Percentiles rank a stretch among this genome's conserved stretches.
Evolutionary conservation across 2,329 filamentous ascomycete species (phyloP).

Genomic region (Fusarium heterosporum): DNA sequence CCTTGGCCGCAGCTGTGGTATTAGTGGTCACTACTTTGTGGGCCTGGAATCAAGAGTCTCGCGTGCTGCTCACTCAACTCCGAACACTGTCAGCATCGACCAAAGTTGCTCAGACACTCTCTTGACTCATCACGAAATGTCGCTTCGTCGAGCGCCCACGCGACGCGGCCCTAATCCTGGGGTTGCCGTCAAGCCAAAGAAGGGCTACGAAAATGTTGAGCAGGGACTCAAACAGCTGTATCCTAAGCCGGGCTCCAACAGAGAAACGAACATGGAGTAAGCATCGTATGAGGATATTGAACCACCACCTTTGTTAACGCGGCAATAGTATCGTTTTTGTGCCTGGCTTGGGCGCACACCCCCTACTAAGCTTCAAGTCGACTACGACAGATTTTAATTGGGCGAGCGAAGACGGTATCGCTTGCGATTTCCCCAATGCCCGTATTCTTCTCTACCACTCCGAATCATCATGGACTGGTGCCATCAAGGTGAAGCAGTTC

Average conservation of each 20-base stretch:
- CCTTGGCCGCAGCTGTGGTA: background rate
- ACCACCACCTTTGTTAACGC: background rate
- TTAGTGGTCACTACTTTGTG: background rate
- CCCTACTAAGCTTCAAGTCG: constrained; percentile 56
- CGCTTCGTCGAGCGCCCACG: constrained; percentile 26
- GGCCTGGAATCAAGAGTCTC: background rate
- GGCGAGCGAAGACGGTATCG: constrained; percentile 50
- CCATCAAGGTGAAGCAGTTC: constrained; percentile 57
- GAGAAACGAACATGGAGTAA: constrained; percentile 53
- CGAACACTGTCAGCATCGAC: constrained; percentile 1
- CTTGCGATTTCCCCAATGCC: constrained; percentile 55
- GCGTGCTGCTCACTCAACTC: background rate
- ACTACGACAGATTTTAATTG: constrained; percentile 55
- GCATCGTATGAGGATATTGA: background rate
- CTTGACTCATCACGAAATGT: constrained; percentile 11
- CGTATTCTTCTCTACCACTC: constrained; percentile 57
- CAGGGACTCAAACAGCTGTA: constrained; percentile 56
- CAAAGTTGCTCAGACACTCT: background rate
- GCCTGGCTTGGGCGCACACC: constrained; percentile 55
- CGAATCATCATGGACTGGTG: constrained; percentile 56
- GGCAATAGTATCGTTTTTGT: constrained; percentile 55
- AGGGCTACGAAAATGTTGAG: constrained; percentile 52
- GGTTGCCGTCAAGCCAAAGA: constrained; percentile 45
- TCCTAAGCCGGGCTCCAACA: constrained; percentile 45
- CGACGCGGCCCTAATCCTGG: constrained; percentile 42